phyloP scores from a whole-genome alignment of 257 asterid genomes.

The Nicotiana paniculata region DNA sequence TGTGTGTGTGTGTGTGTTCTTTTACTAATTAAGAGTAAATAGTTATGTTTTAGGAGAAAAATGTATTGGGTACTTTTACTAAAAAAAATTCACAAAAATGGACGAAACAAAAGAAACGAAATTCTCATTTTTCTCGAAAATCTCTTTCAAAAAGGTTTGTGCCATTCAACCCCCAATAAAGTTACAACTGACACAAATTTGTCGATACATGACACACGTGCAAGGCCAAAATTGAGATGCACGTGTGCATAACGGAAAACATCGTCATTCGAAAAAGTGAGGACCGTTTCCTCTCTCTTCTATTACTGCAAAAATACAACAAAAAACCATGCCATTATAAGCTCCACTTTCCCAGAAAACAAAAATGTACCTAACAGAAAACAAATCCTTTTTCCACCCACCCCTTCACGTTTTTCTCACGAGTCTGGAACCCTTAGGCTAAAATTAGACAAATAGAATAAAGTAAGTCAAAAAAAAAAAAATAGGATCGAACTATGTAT shows the following conservation, averaged over 20 bases:
- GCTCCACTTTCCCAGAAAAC: neutral
- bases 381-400: neutral
- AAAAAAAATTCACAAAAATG: neutral
- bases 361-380: neutral
- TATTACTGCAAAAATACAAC: neutral
- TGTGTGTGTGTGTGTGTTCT: too few relatives aligned
- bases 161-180: neutral
- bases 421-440: too few relatives aligned
- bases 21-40: too few relatives aligned
- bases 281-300: neutral
- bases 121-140: neutral
- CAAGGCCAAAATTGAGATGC: neutral
- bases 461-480: too few relatives aligned
- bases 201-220: neutral
- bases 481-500: too few relatives aligned
- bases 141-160: neutral
- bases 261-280: conserved; percentile 1
- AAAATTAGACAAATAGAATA: too few relatives aligned
- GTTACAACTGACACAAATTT: neutral
- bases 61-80: too few relatives aligned
- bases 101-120: neutral
- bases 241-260: conserved; percentile 7
- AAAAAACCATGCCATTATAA: neutral
- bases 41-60: too few relatives aligned
- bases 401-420: neutral